Conservation (phyloP, 2,329 filamentous ascomycete species). For the Aspergillus costaricaensis region DNA sequence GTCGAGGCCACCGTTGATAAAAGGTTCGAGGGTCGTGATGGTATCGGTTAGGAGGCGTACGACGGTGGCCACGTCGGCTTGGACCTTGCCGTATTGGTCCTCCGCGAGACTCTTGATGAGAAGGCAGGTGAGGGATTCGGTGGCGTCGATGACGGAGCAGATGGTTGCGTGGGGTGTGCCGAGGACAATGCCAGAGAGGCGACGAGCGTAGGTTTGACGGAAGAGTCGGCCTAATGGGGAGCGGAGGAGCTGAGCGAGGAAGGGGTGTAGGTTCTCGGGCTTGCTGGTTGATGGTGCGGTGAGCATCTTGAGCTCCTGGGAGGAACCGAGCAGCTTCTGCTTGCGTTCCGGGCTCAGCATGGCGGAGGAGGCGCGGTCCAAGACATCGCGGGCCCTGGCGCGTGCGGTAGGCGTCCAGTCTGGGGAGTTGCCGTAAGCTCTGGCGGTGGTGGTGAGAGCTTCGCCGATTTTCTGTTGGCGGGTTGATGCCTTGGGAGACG, state of each 20-base stretch:
- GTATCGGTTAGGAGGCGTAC: slow-evolving; percentile 72
- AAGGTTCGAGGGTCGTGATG: slow-evolving; percentile 68
- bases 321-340: slow-evolving; percentile 38
- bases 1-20: slow-evolving; percentile 55
- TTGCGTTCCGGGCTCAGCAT: slow-evolving; percentile 45
- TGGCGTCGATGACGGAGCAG: slow-evolving; percentile 69
- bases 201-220: slow-evolving; percentile 67
- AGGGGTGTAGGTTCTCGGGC: slow-evolving; percentile 52
- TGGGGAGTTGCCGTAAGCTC: slow-evolving; percentile 48
- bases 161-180: slow-evolving; percentile 72
- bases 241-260: slow-evolving; percentile 51
- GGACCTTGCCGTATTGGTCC: slow-evolving; percentile 83
- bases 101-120: slow-evolving; percentile 74
- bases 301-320: slow-evolving; percentile 42
- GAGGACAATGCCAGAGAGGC: slow-evolving; percentile 67
- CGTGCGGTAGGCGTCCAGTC: slow-evolving; percentile 47
- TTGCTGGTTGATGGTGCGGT: slow-evolving; percentile 42
- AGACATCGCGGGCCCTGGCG: slow-evolving; percentile 40
- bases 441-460: slow-evolving; percentile 48
- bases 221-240: slow-evolving; percentile 67
- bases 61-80: slow-evolving; percentile 73
- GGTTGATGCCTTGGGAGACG: slow-evolving; percentile 40
- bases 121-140: slow-evolving; percentile 69
- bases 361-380: slow-evolving; percentile 42
- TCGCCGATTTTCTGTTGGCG: slow-evolving; percentile 41